Evolutionary conservation across 768 basidiomycete species (phyloP).

Genomic region (Amanita subjunquillea): DNA sequence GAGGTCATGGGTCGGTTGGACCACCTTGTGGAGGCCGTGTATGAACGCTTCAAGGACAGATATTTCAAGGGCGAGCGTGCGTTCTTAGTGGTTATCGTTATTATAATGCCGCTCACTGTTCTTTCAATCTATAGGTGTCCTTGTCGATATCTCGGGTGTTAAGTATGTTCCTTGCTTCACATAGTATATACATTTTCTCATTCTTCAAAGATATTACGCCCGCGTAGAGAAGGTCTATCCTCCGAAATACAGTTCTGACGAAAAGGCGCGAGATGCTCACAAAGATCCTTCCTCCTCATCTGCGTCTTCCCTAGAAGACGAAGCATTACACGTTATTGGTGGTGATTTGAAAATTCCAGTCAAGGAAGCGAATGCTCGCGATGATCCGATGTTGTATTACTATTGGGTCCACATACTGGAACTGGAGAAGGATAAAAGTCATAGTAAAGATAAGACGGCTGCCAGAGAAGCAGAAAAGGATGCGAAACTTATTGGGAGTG

Average conservation of each 20-base stretch:
- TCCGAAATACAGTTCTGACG: constrained; percentile 40
- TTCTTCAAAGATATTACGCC: constrained; percentile 59
- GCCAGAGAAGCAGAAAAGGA: constrained; percentile 45
- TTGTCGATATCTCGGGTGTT: constrained; percentile 79
- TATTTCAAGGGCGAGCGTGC: constrained; percentile 87
- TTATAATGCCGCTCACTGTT: constrained; percentile 5
- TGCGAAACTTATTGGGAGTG: constrained; percentile 59
- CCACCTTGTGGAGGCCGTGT: constrained; percentile 89
- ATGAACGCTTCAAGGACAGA: constrained; percentile 92
- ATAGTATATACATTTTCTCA: constrained; percentile 1
- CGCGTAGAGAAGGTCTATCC: constrained; percentile 72
- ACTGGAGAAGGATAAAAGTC: constrained; percentile 58
- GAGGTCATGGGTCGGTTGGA: constrained; percentile 97
- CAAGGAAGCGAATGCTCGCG: constrained; percentile 59
- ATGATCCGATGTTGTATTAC: constrained; percentile 75
- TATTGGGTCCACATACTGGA: constrained; percentile 87
- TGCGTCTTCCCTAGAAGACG: constrained; percentile 29
- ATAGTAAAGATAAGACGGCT: constrained; percentile 45
- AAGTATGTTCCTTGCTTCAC: constrained; percentile 41
- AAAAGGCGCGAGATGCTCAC: constrained; percentile 37
- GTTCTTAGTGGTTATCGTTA: constrained; percentile 21
- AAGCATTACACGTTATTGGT: constrained; percentile 58
- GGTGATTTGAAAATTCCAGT: constrained; percentile 68
- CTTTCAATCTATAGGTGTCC: constrained; percentile 47
- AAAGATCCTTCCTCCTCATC: constrained; percentile 37